Percentiles rank a stretch among this genome's conserved stretches.
Conservation (phyloP, 768 basidiomycete species). For the Mycena latifolia region DNA sequence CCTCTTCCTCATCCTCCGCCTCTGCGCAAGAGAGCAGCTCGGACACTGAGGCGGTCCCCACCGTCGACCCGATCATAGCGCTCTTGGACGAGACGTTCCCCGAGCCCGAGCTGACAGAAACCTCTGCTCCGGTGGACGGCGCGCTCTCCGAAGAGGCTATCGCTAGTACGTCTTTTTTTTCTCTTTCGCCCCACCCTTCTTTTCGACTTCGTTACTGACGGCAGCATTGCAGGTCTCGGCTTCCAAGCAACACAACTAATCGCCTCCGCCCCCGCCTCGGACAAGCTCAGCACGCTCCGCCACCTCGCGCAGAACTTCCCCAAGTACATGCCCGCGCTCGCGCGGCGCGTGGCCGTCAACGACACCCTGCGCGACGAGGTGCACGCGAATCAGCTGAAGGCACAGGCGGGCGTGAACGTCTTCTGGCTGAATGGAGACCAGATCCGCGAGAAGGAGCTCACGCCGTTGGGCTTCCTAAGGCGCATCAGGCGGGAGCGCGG, state of each 20-base stretch:
- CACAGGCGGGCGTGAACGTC: conserved; percentile 64
- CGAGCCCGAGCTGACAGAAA: conserved; percentile 23
- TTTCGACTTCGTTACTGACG: too few relatives aligned
- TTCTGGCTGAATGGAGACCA: conserved; percentile 87
- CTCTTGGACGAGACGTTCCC: conserved; percentile 35
- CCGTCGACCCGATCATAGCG: conserved; percentile 23
- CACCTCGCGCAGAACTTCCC: conserved; percentile 92
- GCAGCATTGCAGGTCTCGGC: conserved; percentile 69
- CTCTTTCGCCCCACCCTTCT: too few relatives aligned
- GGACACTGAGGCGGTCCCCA: conserved; percentile 6
- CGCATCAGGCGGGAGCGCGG: conserved; percentile 79
- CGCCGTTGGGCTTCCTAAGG: conserved; percentile 79
- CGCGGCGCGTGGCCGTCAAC: conserved; percentile 73
- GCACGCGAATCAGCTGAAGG: conserved; percentile 64
- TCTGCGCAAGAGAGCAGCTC: conserved; percentile 2
- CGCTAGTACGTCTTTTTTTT: not conserved
- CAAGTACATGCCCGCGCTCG: conserved; percentile 80
- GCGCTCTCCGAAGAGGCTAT: conserved; percentile 55
- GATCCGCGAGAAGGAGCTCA: conserved; percentile 72
- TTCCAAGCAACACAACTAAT: conserved; percentile 83
- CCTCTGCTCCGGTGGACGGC: not conserved
- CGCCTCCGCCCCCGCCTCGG: conserved; percentile 64
- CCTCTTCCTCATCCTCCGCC: conserved; percentile 40
- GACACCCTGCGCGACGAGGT: conserved; percentile 67
- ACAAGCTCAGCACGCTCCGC: conserved; percentile 68